Evolutionary conservation across 2,329 filamentous ascomycete species (phyloP).

Genomic region (Hypoxylon sp.): DNA sequence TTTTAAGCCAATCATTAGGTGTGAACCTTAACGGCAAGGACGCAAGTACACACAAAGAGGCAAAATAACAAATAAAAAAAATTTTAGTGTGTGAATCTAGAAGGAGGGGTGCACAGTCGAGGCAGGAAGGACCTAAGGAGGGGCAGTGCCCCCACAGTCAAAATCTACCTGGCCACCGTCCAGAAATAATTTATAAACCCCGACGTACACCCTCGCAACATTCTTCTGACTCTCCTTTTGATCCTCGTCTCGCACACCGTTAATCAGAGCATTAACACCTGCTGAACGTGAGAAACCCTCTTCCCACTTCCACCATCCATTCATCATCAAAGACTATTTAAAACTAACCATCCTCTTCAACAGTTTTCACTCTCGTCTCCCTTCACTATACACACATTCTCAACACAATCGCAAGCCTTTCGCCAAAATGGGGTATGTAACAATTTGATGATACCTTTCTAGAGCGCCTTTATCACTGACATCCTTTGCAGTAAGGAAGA

Average conservation of each 20-base stretch:
- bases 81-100: conserved; percentile 43
- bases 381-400: conserved; percentile 37
- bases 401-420: conserved; percentile 41
- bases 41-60: conserved; percentile 27
- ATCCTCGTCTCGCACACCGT: conserved; percentile 59
- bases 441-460: conserved; percentile 17
- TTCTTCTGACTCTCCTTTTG: conserved; percentile 51
- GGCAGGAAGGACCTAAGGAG: conserved; percentile 43
- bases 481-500: conserved; percentile 83
- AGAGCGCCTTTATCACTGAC: conserved; percentile 26
- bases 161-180: conserved; percentile 38
- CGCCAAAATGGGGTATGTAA: conserved; percentile 59
- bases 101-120: conserved; percentile 40
- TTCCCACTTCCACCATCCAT: conserved; percentile 12
- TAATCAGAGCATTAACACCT: conserved; percentile 59
- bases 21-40: conserved; percentile 14
- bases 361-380: conserved; percentile 38
- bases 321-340: conserved; percentile 11
- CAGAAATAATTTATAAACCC: conserved; percentile 47
- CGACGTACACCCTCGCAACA: conserved; percentile 42
- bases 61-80: conserved; percentile 36
- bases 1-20: conserved; percentile 33
- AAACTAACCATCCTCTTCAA: conserved; percentile 25
- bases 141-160: conserved; percentile 43
- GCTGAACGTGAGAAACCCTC: conserved; percentile 39